A percentile compares a stretch with the other conserved stretches of the same genome.
Evolutionary conservation across 805 yeast genomes (phyloP).

Genomic region (Barnettozyma californica): DNA sequence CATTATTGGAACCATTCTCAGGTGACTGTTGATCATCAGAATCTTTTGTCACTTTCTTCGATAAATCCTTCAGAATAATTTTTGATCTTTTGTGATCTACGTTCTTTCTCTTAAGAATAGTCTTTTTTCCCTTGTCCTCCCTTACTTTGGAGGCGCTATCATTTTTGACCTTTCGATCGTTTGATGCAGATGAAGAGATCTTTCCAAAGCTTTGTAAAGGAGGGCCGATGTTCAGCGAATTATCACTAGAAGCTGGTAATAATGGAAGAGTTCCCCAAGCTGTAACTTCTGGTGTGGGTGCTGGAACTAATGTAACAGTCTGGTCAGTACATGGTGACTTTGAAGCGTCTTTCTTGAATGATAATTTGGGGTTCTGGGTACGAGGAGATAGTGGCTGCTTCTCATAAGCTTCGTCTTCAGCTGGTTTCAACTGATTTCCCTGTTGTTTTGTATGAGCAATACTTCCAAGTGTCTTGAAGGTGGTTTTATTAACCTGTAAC

Average conservation of each 20-base stretch:
- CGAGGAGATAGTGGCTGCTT: background rate
- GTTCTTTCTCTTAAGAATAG: slow-evolving; percentile 10
- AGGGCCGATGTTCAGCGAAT: background rate
- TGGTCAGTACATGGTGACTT: background rate
- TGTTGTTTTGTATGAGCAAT: slow-evolving; percentile 6
- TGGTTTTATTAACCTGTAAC: slow-evolving; percentile 42
- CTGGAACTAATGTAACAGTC: slow-evolving; percentile 1
- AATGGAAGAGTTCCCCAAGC: background rate
- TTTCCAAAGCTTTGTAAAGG: slow-evolving; percentile 5
- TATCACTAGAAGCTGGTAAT: background rate
- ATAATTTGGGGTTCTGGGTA: background rate
- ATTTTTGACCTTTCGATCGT: background rate
- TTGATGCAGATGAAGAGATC: background rate
- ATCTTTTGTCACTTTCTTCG: background rate
- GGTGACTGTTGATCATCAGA: background rate
- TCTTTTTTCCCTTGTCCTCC: slow-evolving; percentile 4
- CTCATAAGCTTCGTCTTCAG: background rate
- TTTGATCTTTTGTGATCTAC: slow-evolving; percentile 3
- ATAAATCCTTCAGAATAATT: slow-evolving; percentile 1
- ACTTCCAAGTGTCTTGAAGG: slow-evolving; percentile 23
- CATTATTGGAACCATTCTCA: background rate
- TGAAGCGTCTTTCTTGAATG: slow-evolving; percentile 2
- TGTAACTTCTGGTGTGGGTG: background rate
- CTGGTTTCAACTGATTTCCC: background rate
- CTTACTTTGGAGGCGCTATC: background rate